phyloP scores from a whole-genome alignment of 2,329 filamentous ascomycete genomes.

The Fusarium torulosum region DNA sequence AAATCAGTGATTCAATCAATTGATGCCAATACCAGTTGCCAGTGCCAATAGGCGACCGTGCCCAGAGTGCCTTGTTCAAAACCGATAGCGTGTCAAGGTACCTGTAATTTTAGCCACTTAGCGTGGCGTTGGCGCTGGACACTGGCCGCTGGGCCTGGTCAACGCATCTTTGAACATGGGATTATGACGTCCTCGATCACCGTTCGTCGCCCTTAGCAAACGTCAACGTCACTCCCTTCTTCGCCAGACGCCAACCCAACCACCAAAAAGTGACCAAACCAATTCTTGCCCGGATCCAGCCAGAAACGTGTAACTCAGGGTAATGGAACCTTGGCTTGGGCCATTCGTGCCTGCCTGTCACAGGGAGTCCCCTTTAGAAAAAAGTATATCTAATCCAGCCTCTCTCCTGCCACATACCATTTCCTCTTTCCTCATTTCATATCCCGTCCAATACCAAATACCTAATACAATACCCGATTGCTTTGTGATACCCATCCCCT shows the following conservation, averaged over 20 bases:
- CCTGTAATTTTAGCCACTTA: slow-evolving; percentile 7
- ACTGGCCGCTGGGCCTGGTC: slow-evolving; percentile 12
- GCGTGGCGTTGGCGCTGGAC: neutral
- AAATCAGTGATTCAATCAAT: slow-evolving; percentile 29
- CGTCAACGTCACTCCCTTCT: slow-evolving; percentile 54
- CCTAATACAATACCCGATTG: slow-evolving; percentile 40
- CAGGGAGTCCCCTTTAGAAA: slow-evolving; percentile 16
- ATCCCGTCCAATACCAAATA: slow-evolving; percentile 26
- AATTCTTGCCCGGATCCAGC: slow-evolving; percentile 40
- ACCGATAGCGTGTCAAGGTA: slow-evolving; percentile 18
- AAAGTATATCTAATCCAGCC: slow-evolving; percentile 48
- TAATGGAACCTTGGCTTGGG: slow-evolving; percentile 19
- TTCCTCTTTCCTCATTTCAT: slow-evolving; percentile 23
- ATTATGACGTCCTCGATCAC: slow-evolving; percentile 54
- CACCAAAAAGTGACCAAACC: slow-evolving; percentile 4
- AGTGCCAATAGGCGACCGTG: neutral
- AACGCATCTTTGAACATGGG: slow-evolving; percentile 33
- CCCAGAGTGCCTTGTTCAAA: slow-evolving; percentile 24
- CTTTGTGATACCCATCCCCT: slow-evolving; percentile 51
- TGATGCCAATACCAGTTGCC: slow-evolving; percentile 14
- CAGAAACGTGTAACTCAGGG: slow-evolving; percentile 29
- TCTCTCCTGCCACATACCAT: slow-evolving; percentile 20
- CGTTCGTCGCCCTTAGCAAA: slow-evolving; percentile 47
- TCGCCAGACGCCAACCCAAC: slow-evolving; percentile 15
- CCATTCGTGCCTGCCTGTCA: slow-evolving; percentile 36